phyloP scores from a whole-genome alignment of 2,329 filamentous ascomycete species.

The Coniella lustricola region DNA sequence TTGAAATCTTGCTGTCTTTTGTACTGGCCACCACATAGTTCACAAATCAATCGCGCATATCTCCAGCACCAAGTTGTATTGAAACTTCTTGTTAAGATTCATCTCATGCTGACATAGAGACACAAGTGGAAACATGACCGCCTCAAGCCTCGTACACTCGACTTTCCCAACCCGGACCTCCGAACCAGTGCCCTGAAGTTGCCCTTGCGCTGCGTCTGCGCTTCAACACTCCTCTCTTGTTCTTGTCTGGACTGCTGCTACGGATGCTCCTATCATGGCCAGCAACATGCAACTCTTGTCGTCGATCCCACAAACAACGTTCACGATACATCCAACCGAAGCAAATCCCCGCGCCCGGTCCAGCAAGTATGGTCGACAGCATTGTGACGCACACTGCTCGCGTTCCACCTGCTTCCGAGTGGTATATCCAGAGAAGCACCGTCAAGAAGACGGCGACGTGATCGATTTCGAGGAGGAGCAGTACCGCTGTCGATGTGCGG shows the following conservation, averaged over 20 bases:
- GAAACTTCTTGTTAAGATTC: too few species aligned
- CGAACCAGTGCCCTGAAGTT: slow-evolving; percentile 19
- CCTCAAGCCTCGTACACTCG: too few species aligned
- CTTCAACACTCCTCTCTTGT: background rate
- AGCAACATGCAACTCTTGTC: too few species aligned
- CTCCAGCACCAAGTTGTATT: too few species aligned
- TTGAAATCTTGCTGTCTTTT: too few species aligned
- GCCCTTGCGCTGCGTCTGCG: background rate
- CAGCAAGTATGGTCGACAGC: slow-evolving; percentile 23
- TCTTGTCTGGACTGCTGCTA: background rate
- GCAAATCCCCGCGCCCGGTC: slow-evolving; percentile 31
- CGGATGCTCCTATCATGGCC: too few species aligned
- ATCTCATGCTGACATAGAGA: too few species aligned
- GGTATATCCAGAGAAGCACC: slow-evolving; percentile 43
- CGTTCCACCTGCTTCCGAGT: slow-evolving; percentile 42
- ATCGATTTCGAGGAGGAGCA: slow-evolving; percentile 41
- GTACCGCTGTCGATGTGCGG: slow-evolving; percentile 41
- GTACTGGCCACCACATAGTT: too few species aligned
- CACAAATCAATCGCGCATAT: too few species aligned
- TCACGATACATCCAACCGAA: slow-evolving; percentile 28
- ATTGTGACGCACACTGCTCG: slow-evolving; percentile 23
- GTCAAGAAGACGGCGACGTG: slow-evolving; percentile 37
- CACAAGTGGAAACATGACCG: too few species aligned
- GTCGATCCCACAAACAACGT: slow-evolving; percentile 13
- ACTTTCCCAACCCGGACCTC: slow-evolving; percentile 5